A percentile compares a stretch with the other conserved stretches of the same genome.
phyloP scores from a whole-genome alignment of 768 basidiomycete genomes.

The Royoungia palumana region DNA sequence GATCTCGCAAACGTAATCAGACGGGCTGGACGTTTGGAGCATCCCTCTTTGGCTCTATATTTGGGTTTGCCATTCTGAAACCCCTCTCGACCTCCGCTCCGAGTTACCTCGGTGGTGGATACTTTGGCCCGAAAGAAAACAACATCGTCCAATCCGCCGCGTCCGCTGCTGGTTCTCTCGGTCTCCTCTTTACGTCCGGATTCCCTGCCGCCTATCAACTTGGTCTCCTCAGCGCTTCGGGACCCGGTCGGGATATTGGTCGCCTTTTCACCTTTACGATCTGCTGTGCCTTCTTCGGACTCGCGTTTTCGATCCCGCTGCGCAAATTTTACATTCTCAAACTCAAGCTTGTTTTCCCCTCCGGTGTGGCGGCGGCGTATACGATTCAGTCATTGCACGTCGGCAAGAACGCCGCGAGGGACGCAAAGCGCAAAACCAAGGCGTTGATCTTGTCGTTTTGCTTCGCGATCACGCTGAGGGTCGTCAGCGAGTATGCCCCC shows the following conservation, averaged over 20 bases:
- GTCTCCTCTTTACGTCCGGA: slow-evolving; percentile 57
- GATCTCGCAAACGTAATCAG: slow-evolving; percentile 8
- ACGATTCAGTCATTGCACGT: slow-evolving; percentile 61
- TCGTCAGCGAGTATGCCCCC: slow-evolving; percentile 55
- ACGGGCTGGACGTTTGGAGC: slow-evolving; percentile 67
- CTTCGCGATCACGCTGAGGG: slow-evolving; percentile 48
- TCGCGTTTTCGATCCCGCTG: slow-evolving; percentile 64
- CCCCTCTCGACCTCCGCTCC: slow-evolving; percentile 49
- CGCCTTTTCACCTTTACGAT: slow-evolving; percentile 53
- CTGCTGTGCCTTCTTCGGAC: slow-evolving; percentile 56
- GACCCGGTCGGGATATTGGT: slow-evolving; percentile 53
- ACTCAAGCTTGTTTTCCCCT: slow-evolving; percentile 62
- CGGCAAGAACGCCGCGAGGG: slow-evolving; percentile 45
- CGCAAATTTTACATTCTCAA: slow-evolving; percentile 61
- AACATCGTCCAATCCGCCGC: slow-evolving; percentile 16
- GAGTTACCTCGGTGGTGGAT: slow-evolving; percentile 44
- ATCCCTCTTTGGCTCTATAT: slow-evolving; percentile 47
- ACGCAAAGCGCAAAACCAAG: slow-evolving; percentile 55
- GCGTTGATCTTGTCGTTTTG: slow-evolving; percentile 47
- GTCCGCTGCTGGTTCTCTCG: slow-evolving; percentile 52
- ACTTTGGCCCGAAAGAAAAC: slow-evolving; percentile 66
- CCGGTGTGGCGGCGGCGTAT: slow-evolving; percentile 63
- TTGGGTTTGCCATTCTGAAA: slow-evolving; percentile 53
- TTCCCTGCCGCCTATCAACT: slow-evolving; percentile 61
- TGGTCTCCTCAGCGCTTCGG: slow-evolving; percentile 39